Conservation (phyloP, 140 eudicot species). For the Flaveria floridana region DNA sequence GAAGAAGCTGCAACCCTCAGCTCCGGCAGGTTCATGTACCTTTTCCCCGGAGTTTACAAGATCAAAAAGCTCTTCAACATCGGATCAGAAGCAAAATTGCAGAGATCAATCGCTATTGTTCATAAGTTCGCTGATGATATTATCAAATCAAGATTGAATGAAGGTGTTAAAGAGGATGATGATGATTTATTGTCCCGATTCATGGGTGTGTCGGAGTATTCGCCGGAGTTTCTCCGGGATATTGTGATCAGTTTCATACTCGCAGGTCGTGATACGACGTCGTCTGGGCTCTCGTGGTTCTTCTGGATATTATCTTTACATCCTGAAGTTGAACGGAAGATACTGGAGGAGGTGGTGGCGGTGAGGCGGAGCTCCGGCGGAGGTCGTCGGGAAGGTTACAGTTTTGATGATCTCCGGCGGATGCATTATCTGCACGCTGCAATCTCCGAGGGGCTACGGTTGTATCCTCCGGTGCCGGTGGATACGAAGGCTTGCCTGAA, state of each 20-base stretch:
- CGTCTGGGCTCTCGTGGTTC: slow-evolving; percentile 78
- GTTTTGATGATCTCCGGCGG: slow-evolving; percentile 56
- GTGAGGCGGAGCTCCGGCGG: slow-evolving; percentile 30
- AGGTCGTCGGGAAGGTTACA: slow-evolving; percentile 26
- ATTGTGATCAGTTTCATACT: slow-evolving; percentile 67
- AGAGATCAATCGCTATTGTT: slow-evolving; percentile 49
- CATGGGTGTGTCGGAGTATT: slow-evolving; percentile 39
- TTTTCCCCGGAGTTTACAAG: slow-evolving; percentile 30
- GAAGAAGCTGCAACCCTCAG: slow-evolving; percentile 66
- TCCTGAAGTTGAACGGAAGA: slow-evolving; percentile 45
- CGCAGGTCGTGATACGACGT: slow-evolving; percentile 91
- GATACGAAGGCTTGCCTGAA: slow-evolving; percentile 51
- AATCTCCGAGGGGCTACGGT: slow-evolving; percentile 61
- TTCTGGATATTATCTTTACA: slow-evolving; percentile 65
- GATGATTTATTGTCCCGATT: slow-evolving; percentile 81
- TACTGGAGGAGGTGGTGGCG: slow-evolving; percentile 45
- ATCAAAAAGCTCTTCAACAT: slow-evolving; percentile 48
- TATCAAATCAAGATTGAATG: slow-evolving; percentile 54
- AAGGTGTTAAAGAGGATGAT: slow-evolving; percentile 23
- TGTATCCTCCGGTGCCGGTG: slow-evolving; percentile 75
- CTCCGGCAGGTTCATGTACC: slow-evolving; percentile 64
- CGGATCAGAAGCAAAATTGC: slow-evolving; percentile 56
- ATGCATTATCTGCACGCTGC: slow-evolving; percentile 84
- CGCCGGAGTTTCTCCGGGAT: slow-evolving; percentile 60
- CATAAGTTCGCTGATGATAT: slow-evolving; percentile 72